Evolutionary conservation across 2,329 filamentous ascomycete genomes (phyloP), one percentile per base, ranked within the genome.

Genomic region (Coniosporium tulheliwenetii): DNA sequence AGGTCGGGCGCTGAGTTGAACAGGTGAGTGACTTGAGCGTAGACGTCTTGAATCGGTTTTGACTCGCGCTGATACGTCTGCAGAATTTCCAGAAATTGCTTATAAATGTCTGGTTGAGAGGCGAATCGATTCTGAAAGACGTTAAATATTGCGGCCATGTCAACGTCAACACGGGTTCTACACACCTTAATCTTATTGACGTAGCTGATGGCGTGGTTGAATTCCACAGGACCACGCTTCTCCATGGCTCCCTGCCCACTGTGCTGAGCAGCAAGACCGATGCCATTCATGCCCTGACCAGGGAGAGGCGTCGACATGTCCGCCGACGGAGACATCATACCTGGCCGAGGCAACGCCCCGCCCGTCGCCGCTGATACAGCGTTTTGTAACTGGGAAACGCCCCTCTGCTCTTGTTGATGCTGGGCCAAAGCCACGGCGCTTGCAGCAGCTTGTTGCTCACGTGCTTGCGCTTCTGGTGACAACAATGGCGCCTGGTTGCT

Each of bases 161-260:
- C 36, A 29, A 37, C 14, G 29, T 16, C 19, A 26, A 26, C 19
- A 37, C 15, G 32, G 19, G 26, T 36, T 15, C 12, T 41, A 51
- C 73, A 59, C 65, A 91, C 87, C 79, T 98, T 98, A 54, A 98
- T 98, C 65, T 98, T 98, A 58, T 98, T 98, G 41, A 98, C 91
- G 54, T 98, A 98, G 59, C 87, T 96, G 47, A 98, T 98, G 0
- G 91, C 91, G 63, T 98, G 91, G 57, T 98, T 98, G 61, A 98
- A 98, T 56, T 98, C 91, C 13, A 98, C 91, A 1, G 91, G 91
- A 0, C 87, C 89, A 42, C 87, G 77, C 56, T 91, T 93, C 60
- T 93, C 87, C 57, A 84, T 51, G 19, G 61, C 67, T 64, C 61
- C 72, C 64, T 59, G 73, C 64, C 62, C 79, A 61, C 61, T 75